phyloP scores from a whole-genome alignment of 257 asterid species.

The Marsdenia floribunda region DNA sequence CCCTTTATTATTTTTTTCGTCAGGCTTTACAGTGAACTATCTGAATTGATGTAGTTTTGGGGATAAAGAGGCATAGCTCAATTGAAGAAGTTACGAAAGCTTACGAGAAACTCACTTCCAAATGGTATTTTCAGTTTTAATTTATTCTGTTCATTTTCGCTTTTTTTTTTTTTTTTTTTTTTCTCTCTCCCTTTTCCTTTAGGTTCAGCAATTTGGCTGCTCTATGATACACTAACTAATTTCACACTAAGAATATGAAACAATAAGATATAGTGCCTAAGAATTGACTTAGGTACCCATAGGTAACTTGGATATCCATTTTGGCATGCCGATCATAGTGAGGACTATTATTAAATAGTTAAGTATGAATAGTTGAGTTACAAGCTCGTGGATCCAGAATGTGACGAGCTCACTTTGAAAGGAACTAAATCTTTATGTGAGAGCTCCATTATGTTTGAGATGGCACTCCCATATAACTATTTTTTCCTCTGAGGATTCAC shows the following conservation, averaged over 20 bases:
- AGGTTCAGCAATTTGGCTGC: background rate
- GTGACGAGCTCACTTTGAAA: background rate
- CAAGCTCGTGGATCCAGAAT: too few relatives aligned
- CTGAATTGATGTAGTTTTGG: slow-evolving; percentile 54
- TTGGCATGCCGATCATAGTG: too few relatives aligned
- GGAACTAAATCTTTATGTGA: background rate
- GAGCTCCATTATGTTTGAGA: background rate
- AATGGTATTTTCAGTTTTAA: slow-evolving; percentile 38
- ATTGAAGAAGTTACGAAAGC: slow-evolving; percentile 66
- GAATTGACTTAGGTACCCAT: too few relatives aligned
- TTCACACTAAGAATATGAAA: too few relatives aligned
- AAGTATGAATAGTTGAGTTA: too few relatives aligned
- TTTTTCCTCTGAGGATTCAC: background rate
- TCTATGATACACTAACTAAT: background rate
- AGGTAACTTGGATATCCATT: too few relatives aligned
- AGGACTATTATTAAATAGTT: too few relatives aligned
- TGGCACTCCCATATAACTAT: background rate
- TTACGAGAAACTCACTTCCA: slow-evolving; percentile 51
- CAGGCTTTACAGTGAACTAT: background rate
- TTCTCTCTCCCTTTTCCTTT: background rate
- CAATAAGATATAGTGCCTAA: too few relatives aligned
- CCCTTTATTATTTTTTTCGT: background rate
- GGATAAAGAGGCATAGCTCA: slow-evolving; percentile 62
- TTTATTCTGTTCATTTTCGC: background rate
- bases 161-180: background rate